Evolutionary conservation across 2,329 filamentous ascomycete genomes (phyloP).

Genomic region (Colletotrichum tofieldiae): DNA sequence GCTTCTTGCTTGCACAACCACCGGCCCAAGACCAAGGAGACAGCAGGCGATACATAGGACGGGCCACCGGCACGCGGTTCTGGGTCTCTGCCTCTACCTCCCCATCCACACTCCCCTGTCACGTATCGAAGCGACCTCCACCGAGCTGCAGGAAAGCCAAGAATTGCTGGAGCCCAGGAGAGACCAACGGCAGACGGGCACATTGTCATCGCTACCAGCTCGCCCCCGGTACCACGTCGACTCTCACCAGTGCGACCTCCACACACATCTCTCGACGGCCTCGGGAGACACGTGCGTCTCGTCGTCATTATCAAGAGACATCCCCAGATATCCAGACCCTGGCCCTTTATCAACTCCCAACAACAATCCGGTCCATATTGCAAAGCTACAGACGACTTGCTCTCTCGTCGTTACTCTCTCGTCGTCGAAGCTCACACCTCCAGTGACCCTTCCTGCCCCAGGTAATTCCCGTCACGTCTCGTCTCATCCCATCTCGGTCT

Average conservation of each 20-base stretch:
- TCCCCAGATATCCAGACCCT: not conserved
- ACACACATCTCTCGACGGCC: not conserved
- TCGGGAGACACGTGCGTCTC: not conserved
- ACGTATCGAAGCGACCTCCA: slow-evolving; percentile 11
- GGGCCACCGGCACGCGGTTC: not conserved
- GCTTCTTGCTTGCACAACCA: not conserved
- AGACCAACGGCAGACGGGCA: slow-evolving; percentile 17
- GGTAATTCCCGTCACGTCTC: slow-evolving; percentile 30
- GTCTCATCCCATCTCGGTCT: slow-evolving; percentile 36
- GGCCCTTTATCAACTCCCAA: not conserved
- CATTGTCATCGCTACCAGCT: slow-evolving; percentile 18
- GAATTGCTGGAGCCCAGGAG: not conserved
- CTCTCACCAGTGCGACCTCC: not conserved
- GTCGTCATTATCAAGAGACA: not conserved
- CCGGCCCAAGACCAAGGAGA: not conserved
- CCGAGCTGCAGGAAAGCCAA: slow-evolving; percentile 23
- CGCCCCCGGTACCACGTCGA: not conserved
- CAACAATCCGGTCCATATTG: not conserved
- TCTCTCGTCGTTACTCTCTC: not conserved
- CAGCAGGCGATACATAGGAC: not conserved
- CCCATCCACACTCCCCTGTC: slow-evolving; percentile 9
- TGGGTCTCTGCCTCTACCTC: not conserved
- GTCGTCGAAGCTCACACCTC: not conserved
- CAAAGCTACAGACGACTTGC: not conserved
- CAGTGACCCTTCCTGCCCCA: not conserved